Conservation (phyloP, 2,329 filamentous ascomycete species). For the Colletotrichum sp. region DNA sequence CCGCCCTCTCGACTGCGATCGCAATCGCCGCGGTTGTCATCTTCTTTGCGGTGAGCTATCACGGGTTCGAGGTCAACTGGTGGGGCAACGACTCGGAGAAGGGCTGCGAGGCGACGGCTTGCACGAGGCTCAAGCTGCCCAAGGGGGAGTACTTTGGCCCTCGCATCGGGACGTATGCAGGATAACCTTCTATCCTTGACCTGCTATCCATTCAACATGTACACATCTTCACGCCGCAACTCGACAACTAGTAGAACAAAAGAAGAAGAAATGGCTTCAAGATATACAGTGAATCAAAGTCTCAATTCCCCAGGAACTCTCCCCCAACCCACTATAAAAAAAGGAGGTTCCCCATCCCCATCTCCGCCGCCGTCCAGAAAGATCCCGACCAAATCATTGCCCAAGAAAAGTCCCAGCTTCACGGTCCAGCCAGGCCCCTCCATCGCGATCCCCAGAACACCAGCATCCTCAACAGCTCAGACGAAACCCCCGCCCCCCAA, state of each 20-base stretch:
- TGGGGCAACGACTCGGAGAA: conserved; percentile 29
- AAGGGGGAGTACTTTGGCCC: conserved; percentile 8
- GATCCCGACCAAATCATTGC: not conserved
- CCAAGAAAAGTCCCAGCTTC: not conserved
- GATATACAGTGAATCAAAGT: conserved; percentile 7
- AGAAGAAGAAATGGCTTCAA: not conserved
- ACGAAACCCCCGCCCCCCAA: not conserved
- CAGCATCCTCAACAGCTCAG: not conserved
- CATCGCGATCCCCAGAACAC: not conserved
- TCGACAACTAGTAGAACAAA: not conserved
- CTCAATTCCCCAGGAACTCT: conserved; percentile 5
- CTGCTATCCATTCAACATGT: not conserved
- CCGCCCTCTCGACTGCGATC: conserved; percentile 33
- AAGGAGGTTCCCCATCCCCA: not conserved
- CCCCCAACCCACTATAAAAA: not conserved
- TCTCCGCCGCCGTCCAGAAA: not conserved
- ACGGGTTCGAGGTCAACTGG: conserved; percentile 28
- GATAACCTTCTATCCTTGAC: not conserved
- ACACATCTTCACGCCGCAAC: not conserved
- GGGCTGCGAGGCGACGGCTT: conserved; percentile 4
- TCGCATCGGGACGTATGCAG: conserved; percentile 1
- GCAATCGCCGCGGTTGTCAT: conserved; percentile 35
- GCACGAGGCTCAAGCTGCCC: not conserved
- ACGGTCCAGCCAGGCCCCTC: not conserved
- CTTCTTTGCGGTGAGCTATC: conserved; percentile 32